Evolutionary conservation across 2,329 filamentous ascomycete species (phyloP).

Genomic region (Nigrospora sphaerica): DNA sequence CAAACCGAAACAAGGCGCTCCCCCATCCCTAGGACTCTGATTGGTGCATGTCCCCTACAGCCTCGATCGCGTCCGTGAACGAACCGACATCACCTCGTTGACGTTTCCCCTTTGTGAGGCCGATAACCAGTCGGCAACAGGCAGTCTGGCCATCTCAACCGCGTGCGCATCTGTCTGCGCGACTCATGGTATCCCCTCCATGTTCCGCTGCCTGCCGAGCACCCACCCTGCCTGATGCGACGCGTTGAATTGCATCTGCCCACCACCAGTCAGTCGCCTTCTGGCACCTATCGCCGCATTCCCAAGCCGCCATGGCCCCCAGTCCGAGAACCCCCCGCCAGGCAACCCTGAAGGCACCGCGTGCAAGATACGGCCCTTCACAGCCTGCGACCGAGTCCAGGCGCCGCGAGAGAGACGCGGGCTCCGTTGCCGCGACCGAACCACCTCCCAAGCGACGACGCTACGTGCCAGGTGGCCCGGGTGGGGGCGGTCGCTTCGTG

Average conservation of each 20-base stretch:
- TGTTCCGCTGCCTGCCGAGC: conserved; percentile 19
- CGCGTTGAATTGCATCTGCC: conserved; percentile 19
- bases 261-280: too few relatives aligned
- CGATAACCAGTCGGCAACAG: not conserved
- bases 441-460: conserved; percentile 63
- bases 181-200: conserved; percentile 14
- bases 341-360: conserved; percentile 14
- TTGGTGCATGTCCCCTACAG: too few relatives aligned
- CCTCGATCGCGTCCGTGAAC: too few relatives aligned
- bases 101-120: not conserved
- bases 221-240: conserved; percentile 23
- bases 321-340: conserved; percentile 22
- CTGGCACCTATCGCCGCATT: not conserved
- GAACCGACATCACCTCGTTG: conserved; percentile 2
- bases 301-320: conserved; percentile 16
- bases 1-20: too few relatives aligned
- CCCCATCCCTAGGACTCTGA: too few relatives aligned
- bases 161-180: not conserved
- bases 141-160: not conserved
- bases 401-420: conserved; percentile 25
- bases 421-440: conserved; percentile 38
- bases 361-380: conserved; percentile 11
- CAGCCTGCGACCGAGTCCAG: conserved; percentile 7
- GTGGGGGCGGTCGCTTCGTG: conserved; percentile 77
- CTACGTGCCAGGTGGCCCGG: conserved; percentile 82